These are phyloP conservation scores for Talaromyces sp. DNA, from an alignment of 2,329 filamentous ascomycete genomes.

Conservation along the genomic window DNA sequence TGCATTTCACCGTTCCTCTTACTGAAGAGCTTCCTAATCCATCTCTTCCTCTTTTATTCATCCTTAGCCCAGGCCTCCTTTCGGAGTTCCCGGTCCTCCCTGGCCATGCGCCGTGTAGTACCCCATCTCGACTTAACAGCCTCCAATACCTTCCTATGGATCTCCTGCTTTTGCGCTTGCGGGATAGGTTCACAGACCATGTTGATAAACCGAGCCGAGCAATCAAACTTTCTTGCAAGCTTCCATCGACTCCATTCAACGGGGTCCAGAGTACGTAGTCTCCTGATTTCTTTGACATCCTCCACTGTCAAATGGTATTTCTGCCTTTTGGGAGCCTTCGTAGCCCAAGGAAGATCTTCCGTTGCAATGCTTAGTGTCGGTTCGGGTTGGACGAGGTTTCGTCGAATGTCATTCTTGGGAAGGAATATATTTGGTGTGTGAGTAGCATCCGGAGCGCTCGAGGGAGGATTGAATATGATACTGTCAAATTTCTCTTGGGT, in stretches of 20 bases:
- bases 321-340: slow-evolving; percentile 53
- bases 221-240: slow-evolving; percentile 62
- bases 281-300: slow-evolving; percentile 59
- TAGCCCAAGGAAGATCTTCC: slow-evolving; percentile 45
- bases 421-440: slow-evolving; percentile 65
- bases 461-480: slow-evolving; percentile 66
- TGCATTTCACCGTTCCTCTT: background rate
- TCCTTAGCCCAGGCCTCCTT: slow-evolving; percentile 61
- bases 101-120: slow-evolving; percentile 55
- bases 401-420: slow-evolving; percentile 56
- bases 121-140: slow-evolving; percentile 61
- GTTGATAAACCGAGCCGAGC: slow-evolving; percentile 60
- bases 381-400: slow-evolving; percentile 33
- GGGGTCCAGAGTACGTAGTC: slow-evolving; percentile 54
- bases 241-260: slow-evolving; percentile 57
- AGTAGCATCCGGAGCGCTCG: slow-evolving; percentile 60
- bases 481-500: slow-evolving; percentile 46
- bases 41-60: slow-evolving; percentile 37
- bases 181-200: slow-evolving; percentile 55
- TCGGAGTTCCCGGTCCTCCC: slow-evolving; percentile 59
- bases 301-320: slow-evolving; percentile 59
- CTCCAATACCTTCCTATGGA: slow-evolving; percentile 50
- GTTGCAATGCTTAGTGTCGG: slow-evolving; percentile 7
- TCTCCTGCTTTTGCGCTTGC: slow-evolving; percentile 49
- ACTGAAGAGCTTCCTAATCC: background rate